These are phyloP conservation scores for Mycena galericulata DNA, from an alignment of 768 basidiomycete species.

Conservation along the genomic window DNA sequence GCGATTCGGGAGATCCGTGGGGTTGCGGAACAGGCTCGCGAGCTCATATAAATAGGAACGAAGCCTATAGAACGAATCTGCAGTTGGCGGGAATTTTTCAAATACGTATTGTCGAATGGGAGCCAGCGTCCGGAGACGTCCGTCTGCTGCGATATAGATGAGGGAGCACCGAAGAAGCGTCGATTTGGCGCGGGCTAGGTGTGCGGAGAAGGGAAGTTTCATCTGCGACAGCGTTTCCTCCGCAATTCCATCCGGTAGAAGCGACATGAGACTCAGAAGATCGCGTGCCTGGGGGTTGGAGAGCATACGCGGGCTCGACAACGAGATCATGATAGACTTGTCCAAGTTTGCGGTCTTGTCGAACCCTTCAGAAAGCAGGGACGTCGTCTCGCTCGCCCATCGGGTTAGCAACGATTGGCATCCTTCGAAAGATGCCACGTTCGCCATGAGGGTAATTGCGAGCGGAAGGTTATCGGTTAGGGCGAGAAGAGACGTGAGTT, in stretches of 20 bases:
- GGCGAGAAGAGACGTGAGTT: background rate
- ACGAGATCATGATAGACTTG: background rate
- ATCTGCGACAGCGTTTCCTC: background rate
- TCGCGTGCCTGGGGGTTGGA: background rate
- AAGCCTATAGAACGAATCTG: constrained; percentile 2
- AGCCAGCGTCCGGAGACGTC: no score
- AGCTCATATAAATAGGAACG: constrained; percentile 8
- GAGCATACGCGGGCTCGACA: background rate
- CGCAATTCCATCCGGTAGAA: background rate
- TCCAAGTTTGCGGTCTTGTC: background rate
- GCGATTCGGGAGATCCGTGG: constrained; percentile 18
- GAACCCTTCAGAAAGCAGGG: background rate
- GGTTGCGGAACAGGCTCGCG: constrained; percentile 20
- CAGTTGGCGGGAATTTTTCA: background rate
- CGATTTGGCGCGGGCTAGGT: background rate
- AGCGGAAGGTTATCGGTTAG: constrained; percentile 23
- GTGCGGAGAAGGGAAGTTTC: background rate
- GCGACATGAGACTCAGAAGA: background rate
- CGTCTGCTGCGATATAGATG: no score
- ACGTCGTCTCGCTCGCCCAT: background rate
- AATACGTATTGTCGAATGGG: no score
- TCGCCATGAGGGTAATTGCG: constrained; percentile 11
- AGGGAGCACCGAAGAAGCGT: no score
- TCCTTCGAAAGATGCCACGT: constrained; percentile 15
- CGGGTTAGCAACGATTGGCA: background rate